Base-by-base conservation (phyloP, 1,139 yeast genomes). In the Barnettozyma hawaiiensis region DNA sequence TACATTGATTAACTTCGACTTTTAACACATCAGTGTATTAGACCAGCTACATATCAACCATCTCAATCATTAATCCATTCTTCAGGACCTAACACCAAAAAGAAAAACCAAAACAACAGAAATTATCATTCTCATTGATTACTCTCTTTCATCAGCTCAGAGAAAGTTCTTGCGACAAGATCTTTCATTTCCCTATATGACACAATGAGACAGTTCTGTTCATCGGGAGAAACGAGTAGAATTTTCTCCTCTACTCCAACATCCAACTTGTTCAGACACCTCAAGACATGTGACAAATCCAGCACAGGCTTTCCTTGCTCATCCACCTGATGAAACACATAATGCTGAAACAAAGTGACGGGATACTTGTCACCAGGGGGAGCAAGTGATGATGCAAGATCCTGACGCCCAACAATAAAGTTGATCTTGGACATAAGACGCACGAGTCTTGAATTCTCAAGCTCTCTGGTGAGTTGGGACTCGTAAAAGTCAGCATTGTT, bases 171-270 rank as follows among this genome's bases (percentile, higher is more conserved):
- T 48, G 85, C 95, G 39, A 89, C 72, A 51, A 85, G 66, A 51
- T 78, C 85, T 62, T 86, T 81, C 51, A 90, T 68, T 48, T 73
- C 95, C 62, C 81, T 83, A 62, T 83, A 89, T 54, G 90, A 79
- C 41, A 85, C 81, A 40, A 89, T 78, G 48, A 89, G 69, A 60
- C 95, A 86, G 39, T 78, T 78, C 66, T 79, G 79, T 59, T 89
- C 96, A 60, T 90, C 96, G 15, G 83, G 74, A 24, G 94, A 81
- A 7, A 87, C 85, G 47, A 92, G 71, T 59, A 89, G 67, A 22
- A 92, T 65, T 55, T 77, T 80, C 61, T 92, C 98, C 41, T 86
- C 92, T 37, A 84, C 75, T 1, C 97, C 98, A 12, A 94, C 95
- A 61, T 94, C 99, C 47, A 92, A 69, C 62, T 92, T 92, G 65